These are phyloP conservation scores for Curvularia sp. DNA, from an alignment of 2,329 filamentous ascomycete species.

Conservation along the genomic window DNA sequence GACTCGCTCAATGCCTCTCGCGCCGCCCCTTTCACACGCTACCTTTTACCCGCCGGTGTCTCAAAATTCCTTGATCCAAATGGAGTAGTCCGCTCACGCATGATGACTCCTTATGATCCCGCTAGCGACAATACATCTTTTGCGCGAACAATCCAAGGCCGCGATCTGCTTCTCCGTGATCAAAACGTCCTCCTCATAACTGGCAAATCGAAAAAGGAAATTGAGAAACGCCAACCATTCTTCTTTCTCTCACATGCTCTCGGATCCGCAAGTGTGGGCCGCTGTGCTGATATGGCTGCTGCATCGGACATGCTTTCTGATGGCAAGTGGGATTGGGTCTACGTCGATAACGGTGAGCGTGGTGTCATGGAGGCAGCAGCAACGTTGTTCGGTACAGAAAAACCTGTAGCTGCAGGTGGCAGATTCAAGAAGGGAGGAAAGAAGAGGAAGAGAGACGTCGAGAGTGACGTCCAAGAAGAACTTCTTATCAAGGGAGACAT, in stretches of 20 bases:
- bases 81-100: slow-evolving; percentile 78
- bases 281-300: slow-evolving; percentile 70
- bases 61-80: slow-evolving; percentile 71
- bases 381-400: slow-evolving; percentile 53
- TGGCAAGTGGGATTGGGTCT: slow-evolving; percentile 77
- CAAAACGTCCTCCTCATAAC: slow-evolving; percentile 77
- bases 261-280: slow-evolving; percentile 71
- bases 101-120: slow-evolving; percentile 66
- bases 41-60: slow-evolving; percentile 84
- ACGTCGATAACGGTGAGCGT: slow-evolving; percentile 73
- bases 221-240: slow-evolving; percentile 73
- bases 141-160: slow-evolving; percentile 33
- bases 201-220: slow-evolving; percentile 66
- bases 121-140: slow-evolving; percentile 57
- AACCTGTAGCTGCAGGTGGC: slow-evolving; percentile 19
- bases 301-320: slow-evolving; percentile 67
- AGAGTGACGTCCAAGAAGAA: slow-evolving; percentile 30
- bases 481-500: slow-evolving; percentile 44
- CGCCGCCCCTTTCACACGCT: slow-evolving; percentile 77
- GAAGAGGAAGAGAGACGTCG: slow-evolving; percentile 56
- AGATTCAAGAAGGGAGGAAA: slow-evolving; percentile 42
- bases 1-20: slow-evolving; percentile 69
- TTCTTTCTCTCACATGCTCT: slow-evolving; percentile 81
- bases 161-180: slow-evolving; percentile 69
- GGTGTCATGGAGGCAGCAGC: slow-evolving; percentile 63